Base-by-base conservation (phyloP, 1,284 basidiomycete genomes). In the Melampsora americana region DNA sequence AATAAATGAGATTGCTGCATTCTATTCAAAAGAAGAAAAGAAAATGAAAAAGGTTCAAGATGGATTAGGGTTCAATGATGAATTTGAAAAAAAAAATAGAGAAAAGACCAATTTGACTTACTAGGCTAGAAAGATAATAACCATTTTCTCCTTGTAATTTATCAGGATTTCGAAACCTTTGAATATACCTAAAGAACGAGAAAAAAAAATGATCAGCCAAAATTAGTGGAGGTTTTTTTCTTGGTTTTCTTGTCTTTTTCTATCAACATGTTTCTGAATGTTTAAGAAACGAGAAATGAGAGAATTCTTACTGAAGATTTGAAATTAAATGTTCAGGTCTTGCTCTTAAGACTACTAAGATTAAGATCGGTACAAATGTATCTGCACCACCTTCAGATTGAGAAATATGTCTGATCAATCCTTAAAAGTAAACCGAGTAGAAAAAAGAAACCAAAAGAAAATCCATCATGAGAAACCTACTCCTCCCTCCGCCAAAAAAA, bases 91-190 rank as follows among this genome's bases (percentile, higher is more conserved):
- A n/a, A n/a, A n/a, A n/a, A n/a, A n/a, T n/a, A n/a, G n/a, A n/a
- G n/a, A n/a, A n/a, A n/a, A n/a, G n/a, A n/a, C n/a, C n/a, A n/a
- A n/a, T n/a, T n/a, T n/a, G n/a, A 35, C 35, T 80, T 79, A 93
- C 92, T 78, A 99, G 85, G 84, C 92, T 95, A 0, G 94, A 96
- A 0, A 99, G 86, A 83, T 99, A 99, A 83, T 99, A 99, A 0
- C 95, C 96, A 11, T 92, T 90, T 85, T 99, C 96, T 79, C 95
- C 94, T 80, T 92, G 90, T 32, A 98, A 85, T 81, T 94, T 94
- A 5, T 87, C 86, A 0, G 94, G 91, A 82, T 92, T 94, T 66
- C 95, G 87, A 83, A 99, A 99, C 23, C 95, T 89, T 80, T 90
- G 93, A 81, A 99, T 97, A 83, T 97, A 97, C 82, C 94, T 94